Base-by-base conservation (phyloP, 495 filamentous ascomycete species). In the Choiromyces venosus region DNA sequence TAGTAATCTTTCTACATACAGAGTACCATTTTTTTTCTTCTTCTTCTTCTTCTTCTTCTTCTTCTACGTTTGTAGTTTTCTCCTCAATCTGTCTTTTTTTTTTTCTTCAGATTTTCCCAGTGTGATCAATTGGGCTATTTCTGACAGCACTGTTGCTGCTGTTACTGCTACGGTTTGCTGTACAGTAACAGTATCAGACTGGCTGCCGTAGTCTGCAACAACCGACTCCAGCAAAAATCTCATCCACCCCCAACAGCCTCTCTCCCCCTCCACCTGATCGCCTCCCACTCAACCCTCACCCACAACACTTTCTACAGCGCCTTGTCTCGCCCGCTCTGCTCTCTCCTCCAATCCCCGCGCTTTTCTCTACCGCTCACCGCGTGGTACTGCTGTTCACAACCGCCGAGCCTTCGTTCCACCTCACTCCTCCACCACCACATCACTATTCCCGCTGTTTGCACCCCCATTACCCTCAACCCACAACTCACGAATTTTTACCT, bases 31-130 rank as follows among this genome's bases (percentile, higher is more conserved):
- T n/a, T n/a, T n/a, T 76, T 70, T 76, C 74, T 71, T 76, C 71
- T 40, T 67, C 74, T 75, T 76, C 61, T 72, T 56, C 73, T 38
- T 73, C 71, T 73, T 65, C 36, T 40, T n/a, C 69, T 66, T 36
- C 66, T 42, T 76, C 66, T 76, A 64, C 65, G 25, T 68, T 77
- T 77, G 75, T 75, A 66, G 75, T 39, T 71, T 37, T 66, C 68
- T 65, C 42, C 42, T n/a, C 42, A 5, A 64, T 73, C 75, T 75
- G 71, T 75, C 73, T 66, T 68, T 67, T 52, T 67, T 73, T 56
- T 68, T 66, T 71, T 64, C 39, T 56, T 56, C 18, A 21, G 5
- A 4, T 29, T 33, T 61, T 33, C 52, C 16, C 52, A 4, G 25
- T 14, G 52, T 2, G n/a, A 56, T 56, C 9, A 21, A 25, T 29